phyloP scores from a whole-genome alignment of 768 basidiomycete genomes.

The Pleurotus sapidus region DNA sequence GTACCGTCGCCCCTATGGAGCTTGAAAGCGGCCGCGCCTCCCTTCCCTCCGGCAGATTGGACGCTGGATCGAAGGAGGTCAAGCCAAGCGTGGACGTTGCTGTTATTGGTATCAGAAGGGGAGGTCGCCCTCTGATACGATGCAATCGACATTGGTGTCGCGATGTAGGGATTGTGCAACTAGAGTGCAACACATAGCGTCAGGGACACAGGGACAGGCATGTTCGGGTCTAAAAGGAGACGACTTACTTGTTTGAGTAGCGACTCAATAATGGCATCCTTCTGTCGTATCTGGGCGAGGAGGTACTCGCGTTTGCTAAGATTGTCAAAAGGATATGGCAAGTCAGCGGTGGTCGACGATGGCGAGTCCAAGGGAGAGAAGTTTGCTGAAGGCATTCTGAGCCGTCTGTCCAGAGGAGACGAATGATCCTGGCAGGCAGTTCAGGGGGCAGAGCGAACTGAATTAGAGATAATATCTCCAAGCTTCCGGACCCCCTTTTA shows the following conservation, averaged over 20 bases:
- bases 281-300: slow-evolving; percentile 82
- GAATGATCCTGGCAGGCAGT: slow-evolving; percentile 15
- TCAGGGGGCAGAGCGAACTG: slow-evolving; percentile 17
- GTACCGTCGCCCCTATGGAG: slow-evolving; percentile 30
- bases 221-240: background rate
- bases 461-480: slow-evolving; percentile 2
- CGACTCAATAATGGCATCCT: slow-evolving; percentile 83
- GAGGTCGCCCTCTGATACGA: slow-evolving; percentile 79
- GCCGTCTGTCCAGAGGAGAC: background rate
- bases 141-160: slow-evolving; percentile 76
- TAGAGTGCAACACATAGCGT: slow-evolving; percentile 20
- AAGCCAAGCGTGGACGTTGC: slow-evolving; percentile 72
- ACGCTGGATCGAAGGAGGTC: slow-evolving; percentile 65
- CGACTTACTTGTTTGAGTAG: slow-evolving; percentile 72
- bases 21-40: slow-evolving; percentile 42
- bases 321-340: slow-evolving; percentile 31
- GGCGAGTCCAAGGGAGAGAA: slow-evolving; percentile 25
- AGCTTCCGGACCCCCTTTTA: background rate
- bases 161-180: slow-evolving; percentile 79
- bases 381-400: slow-evolving; percentile 13
- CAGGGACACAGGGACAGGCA: background rate
- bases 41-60: slow-evolving; percentile 42
- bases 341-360: slow-evolving; percentile 32
- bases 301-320: slow-evolving; percentile 84
- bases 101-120: slow-evolving; percentile 67